phyloP scores from a whole-genome alignment of 129 eudicot species.

The Mikania micrantha region DNA sequence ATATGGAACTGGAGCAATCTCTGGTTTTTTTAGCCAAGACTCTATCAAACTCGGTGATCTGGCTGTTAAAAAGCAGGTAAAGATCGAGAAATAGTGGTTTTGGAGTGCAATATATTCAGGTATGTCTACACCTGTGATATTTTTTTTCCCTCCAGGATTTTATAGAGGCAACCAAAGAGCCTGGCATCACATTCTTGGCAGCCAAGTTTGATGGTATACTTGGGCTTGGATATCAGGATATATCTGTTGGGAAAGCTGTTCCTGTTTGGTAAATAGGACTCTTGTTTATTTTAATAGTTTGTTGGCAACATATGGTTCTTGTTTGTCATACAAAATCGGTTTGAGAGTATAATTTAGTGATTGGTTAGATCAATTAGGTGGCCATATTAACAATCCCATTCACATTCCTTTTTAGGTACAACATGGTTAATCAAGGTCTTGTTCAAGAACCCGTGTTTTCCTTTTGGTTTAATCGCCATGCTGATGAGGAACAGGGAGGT shows the following conservation, averaged over 20 bases:
- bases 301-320: conserved; percentile 4
- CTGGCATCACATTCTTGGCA: conserved; percentile 86
- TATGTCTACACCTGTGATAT: conserved; percentile 9
- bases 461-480: conserved; percentile 89
- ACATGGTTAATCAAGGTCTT: conserved; percentile 91
- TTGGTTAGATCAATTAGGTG: background rate
- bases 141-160: conserved; percentile 48
- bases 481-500: conserved; percentile 81
- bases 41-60: conserved; percentile 61
- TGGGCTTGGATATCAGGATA: conserved; percentile 90
- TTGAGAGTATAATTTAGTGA: background rate
- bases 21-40: conserved; percentile 86
- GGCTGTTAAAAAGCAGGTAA: conserved; percentile 74
- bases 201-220: conserved; percentile 95
- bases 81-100: background rate
- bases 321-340: background rate
- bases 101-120: background rate
- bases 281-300: background rate
- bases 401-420: conserved; percentile 53
- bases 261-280: conserved; percentile 70
- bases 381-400: background rate
- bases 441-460: conserved; percentile 83
- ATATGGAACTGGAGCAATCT: conserved; percentile 88
- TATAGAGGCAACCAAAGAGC: conserved; percentile 88
- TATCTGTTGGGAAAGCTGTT: conserved; percentile 77